These are phyloP conservation scores for Candida nitratophila DNA, from an alignment of 805 yeast species.

Conservation along the genomic window DNA sequence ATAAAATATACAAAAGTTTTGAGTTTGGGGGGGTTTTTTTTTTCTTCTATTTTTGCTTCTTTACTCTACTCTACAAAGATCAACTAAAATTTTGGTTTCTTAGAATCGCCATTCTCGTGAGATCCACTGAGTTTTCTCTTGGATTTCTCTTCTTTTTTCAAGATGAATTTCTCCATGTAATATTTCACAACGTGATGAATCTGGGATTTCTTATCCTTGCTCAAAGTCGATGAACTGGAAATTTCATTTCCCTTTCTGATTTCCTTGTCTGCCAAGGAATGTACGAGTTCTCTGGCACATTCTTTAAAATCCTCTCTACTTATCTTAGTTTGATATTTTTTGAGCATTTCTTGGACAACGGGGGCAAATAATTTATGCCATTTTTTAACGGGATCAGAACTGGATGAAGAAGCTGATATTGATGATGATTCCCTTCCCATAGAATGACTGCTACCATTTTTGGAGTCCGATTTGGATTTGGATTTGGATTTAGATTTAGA, in stretches of 20 bases:
- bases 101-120: constrained; percentile 2
- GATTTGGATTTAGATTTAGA: constrained; percentile 13
- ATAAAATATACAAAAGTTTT: no score
- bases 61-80: not conserved
- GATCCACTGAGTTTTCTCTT: constrained; percentile 6
- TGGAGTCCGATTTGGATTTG: not conserved
- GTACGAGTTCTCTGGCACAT: constrained; percentile 75
- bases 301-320: constrained; percentile 69
- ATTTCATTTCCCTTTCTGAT: constrained; percentile 31
- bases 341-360: constrained; percentile 72
- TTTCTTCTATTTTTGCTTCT: not conserved
- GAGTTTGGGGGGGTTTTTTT: no score
- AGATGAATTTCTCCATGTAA: constrained; percentile 62
- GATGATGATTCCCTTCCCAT: not conserved
- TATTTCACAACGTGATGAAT: constrained; percentile 53
- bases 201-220: constrained; percentile 61
- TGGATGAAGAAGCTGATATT: not conserved
- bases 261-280: constrained; percentile 64
- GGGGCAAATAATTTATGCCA: constrained; percentile 57
- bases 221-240: constrained; percentile 19
- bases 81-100: constrained; percentile 1
- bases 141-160: constrained; percentile 32
- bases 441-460: not conserved
- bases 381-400: constrained; percentile 5
- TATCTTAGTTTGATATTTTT: constrained; percentile 55